Evolutionary conservation across 139 green algal genomes (phyloP), one percentile per base, ranked within the genome.

Genomic region (Dunaliella primolecta): DNA sequence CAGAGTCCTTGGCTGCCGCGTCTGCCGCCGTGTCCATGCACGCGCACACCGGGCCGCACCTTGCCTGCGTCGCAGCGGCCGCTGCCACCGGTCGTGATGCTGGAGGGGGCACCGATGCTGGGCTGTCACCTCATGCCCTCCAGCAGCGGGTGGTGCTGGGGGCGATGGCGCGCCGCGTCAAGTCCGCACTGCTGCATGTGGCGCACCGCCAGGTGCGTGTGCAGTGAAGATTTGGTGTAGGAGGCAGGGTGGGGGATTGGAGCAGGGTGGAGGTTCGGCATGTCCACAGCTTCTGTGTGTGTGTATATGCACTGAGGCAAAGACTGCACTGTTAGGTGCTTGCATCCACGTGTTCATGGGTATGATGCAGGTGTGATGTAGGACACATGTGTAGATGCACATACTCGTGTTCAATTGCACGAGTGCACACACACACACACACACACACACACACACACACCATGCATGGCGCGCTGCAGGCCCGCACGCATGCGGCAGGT

Each of bases 141-240:
- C 80, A 82, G 71, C 81, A 78, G 75, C 75, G 85, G 71, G 72
- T 88, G 64, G 84, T 87, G 78, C 64, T 87, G 36, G 64, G 35
- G 0, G 77, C 36, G 35, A 87, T 87, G 55, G 80, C 84, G n/a
- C 78, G 57, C 2, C 78, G 84, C 0, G 84, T 87, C 56, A 70
- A 87, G 21, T 37, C n/a, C 0, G 84, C 30, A 37, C 84, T 87
- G 1, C 79, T 87, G 83, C 33, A 30, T n/a, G 46, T 64, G 46
- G 46, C 46, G 7, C 46, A 64, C 46, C 46, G 46, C 7, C 46
- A 64, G 46, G 46, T 64, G 46, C 15, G 46, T 64, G 46, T 64
- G 46, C 15, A 15, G 7, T 7, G 7, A 15, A 25, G 46, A 25
- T 7, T 64, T 7, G 7, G 46, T 64, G 46, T 64, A 15, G 7